Base-by-base conservation (phyloP, 495 filamentous ascomycete species). In the Arthonia radiata region DNA sequence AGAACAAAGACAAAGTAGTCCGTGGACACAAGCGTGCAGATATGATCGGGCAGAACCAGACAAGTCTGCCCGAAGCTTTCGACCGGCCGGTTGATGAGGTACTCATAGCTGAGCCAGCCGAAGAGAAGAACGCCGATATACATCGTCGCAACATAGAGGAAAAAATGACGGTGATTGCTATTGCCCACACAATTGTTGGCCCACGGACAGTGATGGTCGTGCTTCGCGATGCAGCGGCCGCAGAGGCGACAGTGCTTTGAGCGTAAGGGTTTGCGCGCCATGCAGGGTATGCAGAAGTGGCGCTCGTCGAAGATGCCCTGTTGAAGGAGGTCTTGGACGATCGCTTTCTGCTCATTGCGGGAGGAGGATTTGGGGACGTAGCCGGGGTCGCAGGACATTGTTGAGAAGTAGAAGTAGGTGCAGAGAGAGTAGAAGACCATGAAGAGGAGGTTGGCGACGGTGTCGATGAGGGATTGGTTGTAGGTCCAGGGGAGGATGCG, bases 131-230 rank as follows among this genome's bases (percentile, higher is more conserved):
- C 71, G 15, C 77, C 78, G 12, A 74, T 34, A 37, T 80, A 70
- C 22, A 94, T 48, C 35, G 50, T 72, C 12, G 79, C 46, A 17
- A 93, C 58, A 42, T 91, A 97, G 13, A 92, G 46, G 31, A 92
- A 71, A 50, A 97, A 97, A 40, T 93, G 89, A 3, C 86, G 68
- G 37, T 90, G 70, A 42, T 97, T 97, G 42, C 91, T 93, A 21
- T 82, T 59, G 23, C 75, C 86, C 21, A 97, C 64, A 42, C 86
- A 97, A 50, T 92, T 93, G 47, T 86, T 71, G 19, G 93, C 79
- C 86, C 86, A 97, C 0, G 86, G 86, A 39, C 86, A 97, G 44
- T 97, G 86, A 39, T 97, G 86, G 42, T 97, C 86, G 47, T 93
- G 76, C 49, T 86, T 92, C 16, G 86, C 79, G 35, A 97, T 70